These are phyloP conservation scores for Neurospora discreta DNA, from an alignment of 495 filamentous ascomycete genomes.

Conservation along the genomic window DNA sequence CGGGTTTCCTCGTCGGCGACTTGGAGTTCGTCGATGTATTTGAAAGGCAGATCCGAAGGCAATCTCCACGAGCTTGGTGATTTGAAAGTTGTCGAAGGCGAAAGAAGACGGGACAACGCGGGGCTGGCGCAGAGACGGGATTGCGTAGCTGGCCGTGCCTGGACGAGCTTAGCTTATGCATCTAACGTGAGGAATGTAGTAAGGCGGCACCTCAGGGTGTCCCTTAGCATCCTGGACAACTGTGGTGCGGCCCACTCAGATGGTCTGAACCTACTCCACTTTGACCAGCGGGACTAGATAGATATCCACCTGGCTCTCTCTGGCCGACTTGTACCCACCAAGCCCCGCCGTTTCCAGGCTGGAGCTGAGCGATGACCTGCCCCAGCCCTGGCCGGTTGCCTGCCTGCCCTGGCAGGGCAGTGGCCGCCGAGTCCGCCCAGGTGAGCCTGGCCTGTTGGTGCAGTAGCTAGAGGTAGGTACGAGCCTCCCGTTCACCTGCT, in stretches of 20 bases:
- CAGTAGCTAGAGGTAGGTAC: too few species aligned
- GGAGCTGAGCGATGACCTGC: not conserved
- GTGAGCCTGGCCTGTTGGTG: not conserved
- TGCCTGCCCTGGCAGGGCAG: not conserved
- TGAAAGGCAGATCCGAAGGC: not conserved
- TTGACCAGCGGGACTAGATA: not conserved
- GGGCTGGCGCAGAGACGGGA: constrained; percentile 6
- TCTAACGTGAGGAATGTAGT: not conserved
- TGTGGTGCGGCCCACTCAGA: not conserved
- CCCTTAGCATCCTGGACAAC: not conserved
- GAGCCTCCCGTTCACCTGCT: too few species aligned
- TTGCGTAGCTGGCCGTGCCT: constrained; percentile 9
- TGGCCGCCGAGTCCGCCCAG: not conserved
- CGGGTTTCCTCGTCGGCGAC: not conserved
- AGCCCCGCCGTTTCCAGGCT: not conserved
- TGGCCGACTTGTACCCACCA: not conserved
- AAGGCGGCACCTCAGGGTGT: not conserved
- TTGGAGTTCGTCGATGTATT: not conserved
- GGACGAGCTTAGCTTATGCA: not conserved
- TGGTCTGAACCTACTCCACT: not conserved
- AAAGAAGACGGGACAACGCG: constrained; percentile 11
- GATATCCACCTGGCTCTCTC: not conserved
- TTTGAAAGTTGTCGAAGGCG: constrained; percentile 12
- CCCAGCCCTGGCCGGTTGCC: not conserved
- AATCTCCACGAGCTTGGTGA: not conserved